phyloP scores from a whole-genome alignment of 192 early-diverging fungal genomes.

The Backusella liffmaniae region DNA sequence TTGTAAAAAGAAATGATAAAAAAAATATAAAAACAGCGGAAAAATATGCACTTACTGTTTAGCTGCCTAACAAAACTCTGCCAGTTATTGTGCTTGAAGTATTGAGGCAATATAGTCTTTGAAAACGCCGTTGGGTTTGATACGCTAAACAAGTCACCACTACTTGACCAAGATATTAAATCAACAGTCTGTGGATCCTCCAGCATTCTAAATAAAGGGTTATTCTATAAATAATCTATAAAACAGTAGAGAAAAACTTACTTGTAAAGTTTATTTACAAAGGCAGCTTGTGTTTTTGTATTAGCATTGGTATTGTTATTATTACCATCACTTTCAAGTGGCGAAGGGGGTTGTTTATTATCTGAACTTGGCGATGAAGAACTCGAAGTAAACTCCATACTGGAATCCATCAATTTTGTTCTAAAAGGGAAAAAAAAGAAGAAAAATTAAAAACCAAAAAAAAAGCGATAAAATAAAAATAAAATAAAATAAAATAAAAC shows the following conservation, averaged over 20 bases:
- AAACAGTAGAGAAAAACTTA: constrained; percentile 18
- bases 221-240: not conserved
- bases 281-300: constrained; percentile 48
- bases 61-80: constrained; percentile 88
- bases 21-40: not conserved
- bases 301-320: not conserved
- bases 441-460: not conserved
- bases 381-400: not conserved
- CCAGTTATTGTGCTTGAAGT: constrained; percentile 93
- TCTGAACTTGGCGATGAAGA: not conserved
- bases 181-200: constrained; percentile 64
- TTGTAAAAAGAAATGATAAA: not conserved
- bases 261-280: constrained; percentile 52
- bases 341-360: not conserved
- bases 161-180: constrained; percentile 75
- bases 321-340: not conserved
- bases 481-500: not conserved
- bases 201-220: constrained; percentile 54
- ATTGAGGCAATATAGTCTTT: constrained; percentile 73
- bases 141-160: constrained; percentile 86
- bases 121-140: constrained; percentile 84
- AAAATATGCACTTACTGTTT: constrained; percentile 56
- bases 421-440: not conserved
- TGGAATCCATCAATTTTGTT: not conserved
- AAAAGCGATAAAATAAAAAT: not conserved